phyloP scores from a whole-genome alignment of 2,329 filamentous ascomycete species.

The Neurospora sp. region DNA sequence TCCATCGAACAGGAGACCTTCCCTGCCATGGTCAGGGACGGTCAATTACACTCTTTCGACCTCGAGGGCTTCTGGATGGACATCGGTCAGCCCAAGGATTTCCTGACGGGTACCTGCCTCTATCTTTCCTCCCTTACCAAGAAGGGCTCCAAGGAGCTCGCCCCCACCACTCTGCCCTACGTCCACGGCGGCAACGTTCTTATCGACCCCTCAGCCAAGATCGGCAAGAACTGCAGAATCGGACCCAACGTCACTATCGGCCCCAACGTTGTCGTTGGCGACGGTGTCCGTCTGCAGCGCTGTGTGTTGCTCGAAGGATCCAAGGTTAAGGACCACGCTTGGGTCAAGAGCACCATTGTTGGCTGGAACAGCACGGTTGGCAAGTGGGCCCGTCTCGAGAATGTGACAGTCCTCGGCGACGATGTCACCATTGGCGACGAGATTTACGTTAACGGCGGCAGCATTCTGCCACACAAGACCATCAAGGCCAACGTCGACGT shows the following conservation, averaged over 20 bases:
- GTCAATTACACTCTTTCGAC: conserved; percentile 89
- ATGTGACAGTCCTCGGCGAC: conserved; percentile 94
- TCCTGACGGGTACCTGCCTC: conserved; percentile 89
- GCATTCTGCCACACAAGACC: conserved; percentile 92
- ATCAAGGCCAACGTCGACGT: conserved; percentile 97
- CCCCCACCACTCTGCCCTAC: conserved; percentile 62
- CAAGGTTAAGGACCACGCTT: conserved; percentile 97
- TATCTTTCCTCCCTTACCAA: conserved; percentile 91
- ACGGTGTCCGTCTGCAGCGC: conserved; percentile 88
- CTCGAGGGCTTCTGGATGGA: conserved; percentile 99
- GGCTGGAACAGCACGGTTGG: conserved; percentile 97
- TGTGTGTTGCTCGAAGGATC: conserved; percentile 81
- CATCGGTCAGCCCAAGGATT: conserved; percentile 96
- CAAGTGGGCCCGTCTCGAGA: conserved; percentile 92
- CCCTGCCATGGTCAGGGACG: conserved; percentile 83
- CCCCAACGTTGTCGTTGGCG: conserved; percentile 82
- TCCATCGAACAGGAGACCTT: conserved; percentile 99
- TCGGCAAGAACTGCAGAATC: conserved; percentile 97
- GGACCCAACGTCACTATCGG: conserved; percentile 96
- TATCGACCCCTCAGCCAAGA: conserved; percentile 88
- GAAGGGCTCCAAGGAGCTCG: conserved; percentile 77
- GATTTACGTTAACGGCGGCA: conserved; percentile 96
- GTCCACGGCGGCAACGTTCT: conserved; percentile 93
- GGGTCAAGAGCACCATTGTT: conserved; percentile 97
- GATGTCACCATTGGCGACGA: conserved; percentile 97